Evolutionary conservation across 2,329 filamentous ascomycete genomes (phyloP).

Genomic region (Grosmannia clavigera): DNA sequence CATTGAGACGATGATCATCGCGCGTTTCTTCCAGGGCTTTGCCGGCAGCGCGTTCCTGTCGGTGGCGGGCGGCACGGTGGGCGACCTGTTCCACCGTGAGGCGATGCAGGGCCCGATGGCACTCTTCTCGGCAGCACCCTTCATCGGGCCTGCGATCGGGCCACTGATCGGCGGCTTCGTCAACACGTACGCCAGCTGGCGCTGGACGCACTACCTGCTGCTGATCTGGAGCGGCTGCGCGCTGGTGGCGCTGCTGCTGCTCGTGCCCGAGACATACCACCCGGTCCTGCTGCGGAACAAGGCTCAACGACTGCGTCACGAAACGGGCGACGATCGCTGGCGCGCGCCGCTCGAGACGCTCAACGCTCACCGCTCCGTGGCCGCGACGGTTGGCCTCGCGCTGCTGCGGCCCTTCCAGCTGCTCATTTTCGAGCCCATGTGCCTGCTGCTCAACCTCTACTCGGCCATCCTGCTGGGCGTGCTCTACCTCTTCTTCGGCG

Average conservation of each 20-base stretch:
- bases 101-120: conserved; percentile 74
- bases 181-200: conserved; percentile 61
- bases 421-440: conserved; percentile 74
- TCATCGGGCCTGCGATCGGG: conserved; percentile 48
- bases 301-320: conserved; percentile 54
- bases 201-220: conserved; percentile 76
- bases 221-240: conserved; percentile 67
- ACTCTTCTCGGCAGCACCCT: conserved; percentile 57
- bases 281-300: conserved; percentile 62
- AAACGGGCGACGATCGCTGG: conserved; percentile 68
- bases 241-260: conserved; percentile 49
- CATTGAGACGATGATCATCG: conserved; percentile 66
- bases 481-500: conserved; percentile 83
- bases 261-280: conserved; percentile 83
- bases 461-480: conserved; percentile 79
- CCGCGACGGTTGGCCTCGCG: conserved; percentile 43
- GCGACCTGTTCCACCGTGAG: conserved; percentile 59
- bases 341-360: conserved; percentile 64
- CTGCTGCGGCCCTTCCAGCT: conserved; percentile 66
- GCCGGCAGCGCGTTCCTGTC: conserved; percentile 56
- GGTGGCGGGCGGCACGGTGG: conserved; percentile 76
- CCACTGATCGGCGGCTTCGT: conserved; percentile 67
- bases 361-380: conserved; percentile 44
- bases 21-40: conserved; percentile 66
- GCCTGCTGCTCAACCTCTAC: conserved; percentile 66